Evolutionary conservation across 371 early-diverging fungal species (phyloP).

Genomic region (Circinella minor): DNA sequence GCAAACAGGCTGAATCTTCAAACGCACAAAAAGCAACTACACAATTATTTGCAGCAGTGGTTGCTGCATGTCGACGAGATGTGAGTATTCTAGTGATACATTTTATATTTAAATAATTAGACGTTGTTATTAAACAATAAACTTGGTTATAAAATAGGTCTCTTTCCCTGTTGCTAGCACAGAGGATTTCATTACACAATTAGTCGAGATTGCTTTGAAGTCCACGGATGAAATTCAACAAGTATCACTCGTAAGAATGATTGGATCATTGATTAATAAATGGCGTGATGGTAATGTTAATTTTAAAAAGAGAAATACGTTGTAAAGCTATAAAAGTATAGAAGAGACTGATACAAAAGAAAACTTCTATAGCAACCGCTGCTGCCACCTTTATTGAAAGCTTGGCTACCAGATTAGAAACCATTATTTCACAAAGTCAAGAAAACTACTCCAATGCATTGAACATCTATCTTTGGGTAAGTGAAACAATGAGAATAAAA

Average conservation of each 20-base stretch:
- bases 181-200: conserved; percentile 48
- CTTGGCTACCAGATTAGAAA: conserved; percentile 27
- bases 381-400: conserved; percentile 41
- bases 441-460: conserved; percentile 28
- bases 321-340: not conserved
- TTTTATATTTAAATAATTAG: not conserved
- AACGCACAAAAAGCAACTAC: conserved; percentile 50
- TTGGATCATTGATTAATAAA: conserved; percentile 68
- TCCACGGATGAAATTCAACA: conserved; percentile 42
- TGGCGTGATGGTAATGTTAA: conserved; percentile 50
- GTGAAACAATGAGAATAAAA: not conserved
- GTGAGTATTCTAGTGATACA: conserved; percentile 30
- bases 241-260: conserved; percentile 50
- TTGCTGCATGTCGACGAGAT: conserved; percentile 61
- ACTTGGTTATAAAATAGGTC: conserved; percentile 24
- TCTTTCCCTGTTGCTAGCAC: conserved; percentile 54
- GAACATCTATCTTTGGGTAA: conserved; percentile 47
- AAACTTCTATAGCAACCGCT: conserved; percentile 23
- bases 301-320: not conserved
- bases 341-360: not conserved
- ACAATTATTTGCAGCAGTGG: conserved; percentile 57
- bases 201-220: conserved; percentile 52
- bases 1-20: conserved; percentile 25
- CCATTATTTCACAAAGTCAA: conserved; percentile 21
- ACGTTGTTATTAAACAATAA: not conserved